phyloP scores from a whole-genome alignment of 441 rosid genomes.

The Brassica hybrid region DNA sequence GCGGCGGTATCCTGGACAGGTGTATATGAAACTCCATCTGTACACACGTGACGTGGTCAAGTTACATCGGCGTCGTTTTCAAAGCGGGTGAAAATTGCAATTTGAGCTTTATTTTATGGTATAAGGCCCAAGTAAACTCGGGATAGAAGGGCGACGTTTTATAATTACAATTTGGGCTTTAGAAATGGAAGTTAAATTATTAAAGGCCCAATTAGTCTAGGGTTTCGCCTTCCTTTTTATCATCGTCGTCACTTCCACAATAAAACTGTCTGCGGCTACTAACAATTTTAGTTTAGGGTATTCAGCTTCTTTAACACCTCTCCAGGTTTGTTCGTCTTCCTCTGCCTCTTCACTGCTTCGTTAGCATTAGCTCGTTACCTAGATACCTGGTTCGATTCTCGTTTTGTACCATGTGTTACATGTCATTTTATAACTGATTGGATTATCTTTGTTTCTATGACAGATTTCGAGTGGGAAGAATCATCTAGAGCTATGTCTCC shows the following conservation, averaged over 20 bases:
- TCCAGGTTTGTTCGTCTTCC: conserved; percentile 29
- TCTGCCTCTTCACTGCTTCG: not conserved
- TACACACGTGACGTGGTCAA: not conserved
- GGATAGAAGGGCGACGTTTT: too few relatives aligned
- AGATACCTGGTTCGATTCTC: not conserved
- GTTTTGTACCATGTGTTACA: not conserved
- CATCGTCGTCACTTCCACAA: not conserved
- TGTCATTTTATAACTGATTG: conserved; percentile 13
- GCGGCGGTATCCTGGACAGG: conserved; percentile 12
- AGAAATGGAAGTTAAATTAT: not conserved
- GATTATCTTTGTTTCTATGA: not conserved
- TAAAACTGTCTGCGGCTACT: conserved; percentile 19
- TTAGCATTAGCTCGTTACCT: not conserved
- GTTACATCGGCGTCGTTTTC: not conserved
- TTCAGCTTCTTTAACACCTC: conserved; percentile 16
- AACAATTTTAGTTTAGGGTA: not conserved
- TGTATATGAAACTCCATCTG: not conserved
- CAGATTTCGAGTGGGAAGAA: conserved; percentile 34
- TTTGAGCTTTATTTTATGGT: conserved; percentile 11
- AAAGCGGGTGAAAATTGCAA: too few relatives aligned
- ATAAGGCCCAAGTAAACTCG: too few relatives aligned
- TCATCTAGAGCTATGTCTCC: conserved; percentile 39
- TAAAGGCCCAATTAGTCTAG: conserved; percentile 27
- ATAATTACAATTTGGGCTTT: not conserved
- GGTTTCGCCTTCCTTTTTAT: conserved; percentile 19